Evolutionary conservation across 1,139 yeast species (phyloP).

Genomic region (Hemisphaericaspora lyxosophila): DNA sequence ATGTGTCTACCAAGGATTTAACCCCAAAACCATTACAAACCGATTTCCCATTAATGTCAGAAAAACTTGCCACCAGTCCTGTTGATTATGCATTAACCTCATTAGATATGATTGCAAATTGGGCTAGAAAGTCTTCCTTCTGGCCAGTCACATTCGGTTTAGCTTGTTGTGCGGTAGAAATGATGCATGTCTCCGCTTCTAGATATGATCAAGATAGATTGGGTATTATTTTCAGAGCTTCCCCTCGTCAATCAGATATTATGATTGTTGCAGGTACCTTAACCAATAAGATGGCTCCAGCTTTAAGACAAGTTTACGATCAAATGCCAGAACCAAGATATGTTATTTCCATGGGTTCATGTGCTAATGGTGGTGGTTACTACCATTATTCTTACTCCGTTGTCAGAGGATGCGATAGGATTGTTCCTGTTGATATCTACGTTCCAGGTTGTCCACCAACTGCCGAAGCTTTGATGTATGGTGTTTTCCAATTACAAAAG

Average conservation of each 20-base stretch:
- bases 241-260: conserved; percentile 91
- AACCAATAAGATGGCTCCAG: conserved; percentile 93
- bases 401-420: conserved; percentile 86
- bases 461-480: conserved; percentile 87
- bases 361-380: conserved; percentile 95
- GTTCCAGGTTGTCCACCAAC: conserved; percentile 96
- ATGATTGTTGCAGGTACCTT: conserved; percentile 93
- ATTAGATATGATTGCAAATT: conserved; percentile 78
- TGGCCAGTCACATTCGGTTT: conserved; percentile 94
- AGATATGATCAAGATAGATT: conserved; percentile 91
- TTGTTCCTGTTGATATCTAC: conserved; percentile 85
- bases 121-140: conserved; percentile 91
- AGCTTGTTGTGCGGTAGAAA: conserved; percentile 92
- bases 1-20: conserved; percentile 43
- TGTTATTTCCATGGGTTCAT: conserved; percentile 92
- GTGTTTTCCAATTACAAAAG: conserved; percentile 84
- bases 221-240: conserved; percentile 92
- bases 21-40: conserved; percentile 46
- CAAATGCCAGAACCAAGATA: conserved; percentile 93
- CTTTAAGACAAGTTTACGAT: conserved; percentile 88
- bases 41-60: conserved; percentile 46
- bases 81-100: conserved; percentile 85
- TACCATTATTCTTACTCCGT: conserved; percentile 89
- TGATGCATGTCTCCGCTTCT: conserved; percentile 94
- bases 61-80: conserved; percentile 48